Evolutionary conservation across 768 basidiomycete species (phyloP).

Genomic region (Lentinula edodes): DNA sequence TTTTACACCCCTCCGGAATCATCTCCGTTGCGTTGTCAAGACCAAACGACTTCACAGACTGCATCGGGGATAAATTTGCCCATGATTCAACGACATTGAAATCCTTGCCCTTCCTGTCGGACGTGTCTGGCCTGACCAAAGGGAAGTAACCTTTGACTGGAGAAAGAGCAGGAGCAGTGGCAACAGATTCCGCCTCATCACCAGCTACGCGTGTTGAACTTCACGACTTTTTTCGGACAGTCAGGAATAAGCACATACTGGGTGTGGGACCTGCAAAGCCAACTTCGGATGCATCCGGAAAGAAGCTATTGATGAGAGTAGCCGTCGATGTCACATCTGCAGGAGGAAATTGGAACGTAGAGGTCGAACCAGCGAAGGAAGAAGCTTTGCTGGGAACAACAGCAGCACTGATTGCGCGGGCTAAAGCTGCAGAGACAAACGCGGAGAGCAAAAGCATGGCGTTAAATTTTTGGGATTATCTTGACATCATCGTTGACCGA

Average conservation of each 20-base stretch:
- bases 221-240: background rate
- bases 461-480: background rate
- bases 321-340: constrained; percentile 28
- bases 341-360: constrained; percentile 37
- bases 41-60: constrained; percentile 47
- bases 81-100: constrained; percentile 42
- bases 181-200: constrained; percentile 34
- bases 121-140: constrained; percentile 30
- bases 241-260: constrained; percentile 25
- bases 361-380: constrained; percentile 36
- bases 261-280: constrained; percentile 45
- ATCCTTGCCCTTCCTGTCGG: constrained; percentile 20
- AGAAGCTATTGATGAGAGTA: constrained; percentile 22
- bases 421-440: background rate
- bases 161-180: constrained; percentile 35
- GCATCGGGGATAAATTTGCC: constrained; percentile 48
- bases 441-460: background rate
- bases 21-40: constrained; percentile 38
- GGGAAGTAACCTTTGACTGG: constrained; percentile 34
- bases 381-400: constrained; percentile 20
- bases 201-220: constrained; percentile 25
- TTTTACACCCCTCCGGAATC: constrained; percentile 39
- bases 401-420: background rate
- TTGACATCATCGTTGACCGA: too few species aligned
- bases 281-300: constrained; percentile 35